Base-by-base conservation (phyloP, 768 basidiomycete genomes). In the Lyophyllum decastes region DNA sequence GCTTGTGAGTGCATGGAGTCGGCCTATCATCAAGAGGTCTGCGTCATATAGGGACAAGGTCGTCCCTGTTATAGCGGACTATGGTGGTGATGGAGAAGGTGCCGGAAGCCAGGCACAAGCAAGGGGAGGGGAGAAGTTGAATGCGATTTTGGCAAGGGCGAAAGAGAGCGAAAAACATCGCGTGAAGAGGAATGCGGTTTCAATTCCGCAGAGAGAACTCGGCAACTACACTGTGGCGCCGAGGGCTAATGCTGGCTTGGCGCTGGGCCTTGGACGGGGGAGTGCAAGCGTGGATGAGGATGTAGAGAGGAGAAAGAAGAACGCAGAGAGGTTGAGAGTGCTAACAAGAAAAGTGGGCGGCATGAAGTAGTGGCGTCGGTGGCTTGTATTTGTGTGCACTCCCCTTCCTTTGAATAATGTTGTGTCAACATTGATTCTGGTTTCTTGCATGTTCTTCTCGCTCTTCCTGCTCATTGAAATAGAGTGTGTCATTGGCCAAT, bases 1-100 rank as follows among this genome's bases (percentile, higher is more conserved):
- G 49, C 89, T 99, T 57, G 87, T 98, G 40, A 89, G 85, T 12
- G 72, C 77, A 6, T 96, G 94, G 94, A 92, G 91, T 27, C 82
- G 94, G 6, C 94, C 94, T 0, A 95, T 96, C 72, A 89, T 95
- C 76, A 93, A 94, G 66, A 87, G 92, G 25, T 89, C 88, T 33
- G 87, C 93, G 9, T 89, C 88, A 14, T 94, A 91, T 73, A 79
- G 89, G 17, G 88, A 92, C 68, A 79, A 88, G 25, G 77, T 88
- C 33, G 80, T 93, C 49, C 90, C 87, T 12, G 76, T 80, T 1
- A 83, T 82, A 1, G 74, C 79, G 53, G 75, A 74, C 1, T 57
- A 49, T 19, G 76, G 74, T 9, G 52, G 41, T 14, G 71, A 63
- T 21, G 65, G 35, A 16, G 73, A 73, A 35, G 75, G 73, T 11